Conservation (phyloP, 169 alveolate genomes). For the Theileria luwenshuni region DNA sequence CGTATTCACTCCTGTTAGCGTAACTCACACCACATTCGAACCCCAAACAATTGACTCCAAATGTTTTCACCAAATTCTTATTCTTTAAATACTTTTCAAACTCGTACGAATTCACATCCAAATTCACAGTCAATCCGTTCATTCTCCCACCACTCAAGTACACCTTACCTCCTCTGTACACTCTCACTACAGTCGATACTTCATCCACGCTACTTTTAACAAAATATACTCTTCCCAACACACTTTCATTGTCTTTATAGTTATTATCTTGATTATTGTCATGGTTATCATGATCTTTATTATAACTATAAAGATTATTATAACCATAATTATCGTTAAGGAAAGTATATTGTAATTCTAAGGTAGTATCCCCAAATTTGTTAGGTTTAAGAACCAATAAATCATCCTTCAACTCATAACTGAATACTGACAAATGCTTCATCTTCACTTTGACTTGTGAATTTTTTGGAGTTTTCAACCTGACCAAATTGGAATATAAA, state of each 20-base stretch:
- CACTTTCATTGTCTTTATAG: background rate
- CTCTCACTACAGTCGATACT: background rate
- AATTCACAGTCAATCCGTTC: constrained; percentile 3
- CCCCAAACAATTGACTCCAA: constrained; percentile 1
- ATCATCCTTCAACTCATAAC: background rate
- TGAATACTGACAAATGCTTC: constrained; percentile 13
- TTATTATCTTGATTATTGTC: background rate
- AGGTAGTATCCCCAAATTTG: constrained; percentile 1
- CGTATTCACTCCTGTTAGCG: background rate
- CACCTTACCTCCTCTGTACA: background rate
- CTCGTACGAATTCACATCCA: constrained; percentile 14
- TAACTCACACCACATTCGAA: background rate
- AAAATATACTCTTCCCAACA: background rate
- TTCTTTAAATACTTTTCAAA: constrained; percentile 2
- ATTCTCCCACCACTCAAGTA: constrained; percentile 2
- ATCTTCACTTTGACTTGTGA: constrained; percentile 4
- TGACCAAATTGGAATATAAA: background rate
- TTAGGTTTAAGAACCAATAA: background rate
- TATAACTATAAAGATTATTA: no score
- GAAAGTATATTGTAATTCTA: background rate
- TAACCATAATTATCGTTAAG: background rate
- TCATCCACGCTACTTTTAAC: background rate
- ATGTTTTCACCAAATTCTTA: constrained; percentile 5
- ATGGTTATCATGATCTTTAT: background rate
- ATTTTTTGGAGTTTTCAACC: constrained; percentile 4